Conservation (phyloP, 73 alveolate genomes). For the Tetrahymena malaccensis region DNA sequence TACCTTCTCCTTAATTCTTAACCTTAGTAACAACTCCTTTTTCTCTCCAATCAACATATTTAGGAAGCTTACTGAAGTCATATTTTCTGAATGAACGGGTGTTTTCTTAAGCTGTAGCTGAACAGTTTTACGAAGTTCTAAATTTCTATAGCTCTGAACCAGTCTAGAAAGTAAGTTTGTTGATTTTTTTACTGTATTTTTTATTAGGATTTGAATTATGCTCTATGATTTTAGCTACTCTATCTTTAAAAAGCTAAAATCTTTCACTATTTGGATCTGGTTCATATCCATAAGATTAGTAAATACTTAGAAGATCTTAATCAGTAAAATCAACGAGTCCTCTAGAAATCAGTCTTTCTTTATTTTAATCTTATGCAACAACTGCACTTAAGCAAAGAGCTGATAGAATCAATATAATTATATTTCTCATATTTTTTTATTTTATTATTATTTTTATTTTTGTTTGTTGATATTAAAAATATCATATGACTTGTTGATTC, state of each 20-base stretch:
- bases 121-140: neutral
- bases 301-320: neutral
- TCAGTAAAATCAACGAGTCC: neutral
- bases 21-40: constrained; percentile 56
- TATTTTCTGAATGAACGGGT: neutral
- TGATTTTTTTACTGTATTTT: neutral
- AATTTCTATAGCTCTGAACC: neutral
- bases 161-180: neutral
- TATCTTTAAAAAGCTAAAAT: neutral
- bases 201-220: neutral
- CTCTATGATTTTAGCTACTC: neutral
- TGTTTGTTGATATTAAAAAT: too few species aligned
- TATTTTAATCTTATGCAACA: neutral
- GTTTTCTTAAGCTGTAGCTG: neutral
- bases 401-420: neutral
- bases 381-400: neutral
- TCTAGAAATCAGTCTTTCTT: neutral
- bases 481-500: neutral
- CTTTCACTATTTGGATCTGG: neutral
- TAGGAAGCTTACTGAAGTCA: neutral
- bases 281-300: neutral
- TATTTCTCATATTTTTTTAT: neutral
- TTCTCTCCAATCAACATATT: constrained; percentile 57
- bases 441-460: too few species aligned
- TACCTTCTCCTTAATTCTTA: constrained; percentile 36